Conservation (phyloP, 805 yeast genomes). For the Cyberlindnera sargentensis region DNA sequence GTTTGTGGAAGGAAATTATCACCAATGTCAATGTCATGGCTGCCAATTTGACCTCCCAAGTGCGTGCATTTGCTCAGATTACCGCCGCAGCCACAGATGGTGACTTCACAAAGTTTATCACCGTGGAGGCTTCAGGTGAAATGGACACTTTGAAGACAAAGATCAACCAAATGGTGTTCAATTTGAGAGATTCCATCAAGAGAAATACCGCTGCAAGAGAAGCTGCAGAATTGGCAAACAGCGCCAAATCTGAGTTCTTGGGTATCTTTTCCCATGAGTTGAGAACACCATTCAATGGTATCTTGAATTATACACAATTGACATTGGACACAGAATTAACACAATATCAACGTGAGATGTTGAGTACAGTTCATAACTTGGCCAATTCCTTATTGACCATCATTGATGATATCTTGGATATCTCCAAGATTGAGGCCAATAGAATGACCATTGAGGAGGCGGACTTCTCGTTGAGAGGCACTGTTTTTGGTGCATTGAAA, state of each 20-base stretch:
- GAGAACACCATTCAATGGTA: slow-evolving; percentile 90
- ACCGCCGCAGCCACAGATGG: slow-evolving; percentile 95
- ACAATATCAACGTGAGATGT: slow-evolving; percentile 88
- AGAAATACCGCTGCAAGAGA: slow-evolving; percentile 91
- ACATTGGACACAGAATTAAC: slow-evolving; percentile 84
- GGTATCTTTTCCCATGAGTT: slow-evolving; percentile 87
- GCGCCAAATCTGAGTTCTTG: slow-evolving; percentile 83
- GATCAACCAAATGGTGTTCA: slow-evolving; percentile 76
- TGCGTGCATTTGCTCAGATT: slow-evolving; percentile 87
- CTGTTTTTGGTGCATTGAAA: slow-evolving; percentile 84
- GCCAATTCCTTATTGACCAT: slow-evolving; percentile 82
- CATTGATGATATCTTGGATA: slow-evolving; percentile 86
- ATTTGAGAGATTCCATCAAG: slow-evolving; percentile 81
- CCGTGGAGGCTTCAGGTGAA: slow-evolving; percentile 90
- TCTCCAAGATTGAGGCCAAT: slow-evolving; percentile 89
- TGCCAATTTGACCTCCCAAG: slow-evolving; percentile 86
- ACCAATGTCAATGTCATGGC: slow-evolving; percentile 93
- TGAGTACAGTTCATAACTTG: slow-evolving; percentile 79
- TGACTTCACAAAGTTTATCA: slow-evolving; percentile 82
- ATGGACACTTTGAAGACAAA: slow-evolving; percentile 55
- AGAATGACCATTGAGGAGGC: slow-evolving; percentile 90
- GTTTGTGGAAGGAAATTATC: slow-evolving; percentile 86
- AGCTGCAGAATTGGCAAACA: slow-evolving; percentile 87
- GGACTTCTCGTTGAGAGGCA: slow-evolving; percentile 78
- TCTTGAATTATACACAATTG: slow-evolving; percentile 86